Evolutionary conservation across 2,329 filamentous ascomycete species (phyloP).

Genomic region (Blumeria hordei): DNA sequence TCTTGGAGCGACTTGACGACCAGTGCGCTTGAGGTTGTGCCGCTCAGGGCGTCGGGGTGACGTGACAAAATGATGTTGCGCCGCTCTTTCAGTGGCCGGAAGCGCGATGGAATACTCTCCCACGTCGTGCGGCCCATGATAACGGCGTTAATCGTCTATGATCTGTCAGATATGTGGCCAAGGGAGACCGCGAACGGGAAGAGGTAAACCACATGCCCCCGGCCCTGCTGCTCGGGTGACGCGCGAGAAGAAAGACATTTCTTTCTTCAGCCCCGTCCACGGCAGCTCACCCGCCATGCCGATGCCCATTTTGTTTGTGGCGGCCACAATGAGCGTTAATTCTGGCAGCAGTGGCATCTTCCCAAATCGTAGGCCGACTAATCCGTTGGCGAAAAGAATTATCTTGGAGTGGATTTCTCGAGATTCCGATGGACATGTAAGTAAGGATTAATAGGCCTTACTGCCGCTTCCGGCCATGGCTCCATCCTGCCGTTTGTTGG

Average conservation of each 20-base stretch:
- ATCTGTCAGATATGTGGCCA: not conserved
- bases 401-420: no score
- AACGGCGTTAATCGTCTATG: slow-evolving; percentile 36
- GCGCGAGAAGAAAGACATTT: slow-evolving; percentile 89
- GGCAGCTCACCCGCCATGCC: slow-evolving; percentile 57
- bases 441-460: no score
- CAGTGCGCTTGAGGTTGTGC: slow-evolving; percentile 2
- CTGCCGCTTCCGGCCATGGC: no score
- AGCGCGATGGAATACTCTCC: slow-evolving; percentile 60
- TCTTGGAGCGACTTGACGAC: slow-evolving; percentile 3
- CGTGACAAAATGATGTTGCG: slow-evolving; percentile 58
- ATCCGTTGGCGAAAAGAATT: no score
- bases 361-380: no score
- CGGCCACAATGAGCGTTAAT: slow-evolving; percentile 81
- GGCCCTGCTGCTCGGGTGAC: slow-evolving; percentile 35
- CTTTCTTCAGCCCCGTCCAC: slow-evolving; percentile 69
- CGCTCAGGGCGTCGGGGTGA: slow-evolving; percentile 19
- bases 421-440: no score
- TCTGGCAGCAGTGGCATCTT: slow-evolving; percentile 17
- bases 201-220: slow-evolving; percentile 6
- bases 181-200: not conserved
- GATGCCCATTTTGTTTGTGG: slow-evolving; percentile 75
- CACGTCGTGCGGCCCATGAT: slow-evolving; percentile 98
- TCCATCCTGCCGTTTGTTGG: no score
- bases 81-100: slow-evolving; percentile 56